These are phyloP conservation scores for Globisporangium radiosum DNA, from an alignment of 352 stramenopile species.

Conservation along the genomic window DNA sequence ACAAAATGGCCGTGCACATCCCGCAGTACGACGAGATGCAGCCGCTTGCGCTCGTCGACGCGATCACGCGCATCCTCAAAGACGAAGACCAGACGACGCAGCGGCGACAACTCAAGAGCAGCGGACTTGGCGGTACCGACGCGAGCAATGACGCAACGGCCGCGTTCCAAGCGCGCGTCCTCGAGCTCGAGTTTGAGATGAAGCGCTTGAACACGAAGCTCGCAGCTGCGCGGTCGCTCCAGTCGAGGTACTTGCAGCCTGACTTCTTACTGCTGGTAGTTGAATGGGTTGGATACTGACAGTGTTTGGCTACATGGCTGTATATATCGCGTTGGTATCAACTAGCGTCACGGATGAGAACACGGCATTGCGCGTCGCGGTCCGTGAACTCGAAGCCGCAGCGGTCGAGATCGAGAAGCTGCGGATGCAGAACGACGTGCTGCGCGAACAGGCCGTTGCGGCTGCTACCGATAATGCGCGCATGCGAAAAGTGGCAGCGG, in stretches of 20 bases:
- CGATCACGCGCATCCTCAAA: constrained; percentile 51
- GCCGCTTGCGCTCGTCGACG: constrained; percentile 43
- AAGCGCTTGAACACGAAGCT: constrained; percentile 65
- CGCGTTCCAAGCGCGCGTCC: constrained; percentile 47
- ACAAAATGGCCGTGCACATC: constrained; percentile 68
- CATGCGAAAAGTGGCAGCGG: constrained; percentile 28
- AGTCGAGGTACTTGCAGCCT: constrained; percentile 20
- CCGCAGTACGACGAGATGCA: constrained; percentile 59
- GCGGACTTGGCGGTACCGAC: not conserved
- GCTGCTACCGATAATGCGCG: constrained; percentile 34
- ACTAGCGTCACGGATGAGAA: constrained; percentile 64
- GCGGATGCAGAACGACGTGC: constrained; percentile 52
- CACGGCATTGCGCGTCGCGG: constrained; percentile 37
- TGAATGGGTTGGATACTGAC: not conserved
- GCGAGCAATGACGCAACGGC: constrained; percentile 21
- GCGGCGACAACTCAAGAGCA: not conserved
- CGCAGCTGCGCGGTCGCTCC: constrained; percentile 37
- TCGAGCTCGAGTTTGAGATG: constrained; percentile 66
- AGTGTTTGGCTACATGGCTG: too few relatives aligned
- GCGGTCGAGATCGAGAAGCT: constrained; percentile 44
- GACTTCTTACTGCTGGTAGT: too few relatives aligned
- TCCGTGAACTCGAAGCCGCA: constrained; percentile 41
- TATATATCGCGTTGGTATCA: not conserved
- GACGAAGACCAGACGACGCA: constrained; percentile 36
- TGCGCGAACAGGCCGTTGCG: constrained; percentile 45